A percentile compares a stretch with the other conserved stretches of the same genome.
Evolutionary conservation across 495 filamentous ascomycete genomes (phyloP).

Genomic region (Geoglossum glabrum): DNA sequence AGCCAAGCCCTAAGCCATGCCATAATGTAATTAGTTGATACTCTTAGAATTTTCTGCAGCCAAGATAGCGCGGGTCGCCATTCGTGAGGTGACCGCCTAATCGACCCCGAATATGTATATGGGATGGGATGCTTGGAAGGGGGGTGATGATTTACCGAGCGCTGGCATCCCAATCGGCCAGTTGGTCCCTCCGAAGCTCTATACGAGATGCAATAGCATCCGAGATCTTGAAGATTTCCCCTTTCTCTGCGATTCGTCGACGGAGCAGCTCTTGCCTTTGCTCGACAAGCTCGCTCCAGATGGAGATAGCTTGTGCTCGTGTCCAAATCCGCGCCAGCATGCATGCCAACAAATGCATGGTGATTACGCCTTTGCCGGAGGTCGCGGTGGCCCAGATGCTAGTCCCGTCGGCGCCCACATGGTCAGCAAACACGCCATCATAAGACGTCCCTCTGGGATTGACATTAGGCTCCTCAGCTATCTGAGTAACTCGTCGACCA

Average conservation of each 20-base stretch:
- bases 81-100: too few relatives aligned
- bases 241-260: too few relatives aligned
- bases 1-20: too few relatives aligned
- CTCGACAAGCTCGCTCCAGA: conserved; percentile 18
- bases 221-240: too few relatives aligned
- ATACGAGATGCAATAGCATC: neutral
- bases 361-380: conserved; percentile 13
- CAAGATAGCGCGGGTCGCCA: too few relatives aligned
- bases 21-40: too few relatives aligned
- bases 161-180: conserved; percentile 21
- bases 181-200: conserved; percentile 10
- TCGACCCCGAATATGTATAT: too few relatives aligned
- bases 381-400: conserved; percentile 21
- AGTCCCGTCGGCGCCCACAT: conserved; percentile 16
- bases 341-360: conserved; percentile 18
- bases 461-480: neutral
- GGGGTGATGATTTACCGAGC: too few relatives aligned
- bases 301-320: conserved; percentile 13
- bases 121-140: too few relatives aligned
- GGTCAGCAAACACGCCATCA: conserved; percentile 12
- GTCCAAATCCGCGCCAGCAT: conserved; percentile 18
- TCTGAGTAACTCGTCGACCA: neutral
- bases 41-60: too few relatives aligned
- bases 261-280: too few relatives aligned
- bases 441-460: conserved; percentile 5